Base-by-base conservation (phyloP, 768 basidiomycete species). In the Mycena rebaudengoi region DNA sequence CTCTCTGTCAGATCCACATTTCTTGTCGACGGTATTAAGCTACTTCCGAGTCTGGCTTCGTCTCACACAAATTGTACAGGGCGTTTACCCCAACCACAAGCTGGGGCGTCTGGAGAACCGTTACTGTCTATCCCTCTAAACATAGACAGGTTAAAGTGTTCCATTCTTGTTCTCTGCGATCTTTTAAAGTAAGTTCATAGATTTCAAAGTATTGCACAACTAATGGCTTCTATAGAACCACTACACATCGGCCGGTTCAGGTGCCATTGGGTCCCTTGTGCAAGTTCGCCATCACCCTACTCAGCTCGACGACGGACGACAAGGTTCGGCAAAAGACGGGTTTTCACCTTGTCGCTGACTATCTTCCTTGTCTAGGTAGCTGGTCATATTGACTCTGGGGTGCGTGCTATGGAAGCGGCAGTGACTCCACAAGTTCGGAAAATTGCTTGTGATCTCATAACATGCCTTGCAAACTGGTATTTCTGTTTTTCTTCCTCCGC, bases 211-310 rank as follows among this genome's bases (percentile, higher is more conserved):
- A 23, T 43, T 11, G n/a, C 14, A 23, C 13, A 7, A 16, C 33
- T 18, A 35, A 33, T 18, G 21, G 8, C 33, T 53, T 37, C 35
- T 63, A 50, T 62, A 93, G 91, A 45, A 78, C 87, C 13, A 74
- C 82, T 3, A 80, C 82, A 2, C 79, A 83, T 43, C 86, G 93
- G 10, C 87, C 91, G 18, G 87, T 95, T 0, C 81, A 83, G 64
- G 71, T 95, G 10, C 92, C 94, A 1, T 69, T 92, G n/a, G 93
- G 91, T 5, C 71, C 79, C 37, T 68, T 94, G 18, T 79, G 84
- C 13, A 81, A 83, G 43, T 83, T 94, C 30, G 79, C 82, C 25
- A 71, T 78, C 25, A 80, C 83, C 10, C 77, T 94, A 18, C 69
- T 88, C 70, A 73, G 76, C 71, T 73, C 86, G 76, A 80, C 82